Evolutionary conservation across 768 basidiomycete species (phyloP).

Genomic region (Pleurotus salmoneostramineus): DNA sequence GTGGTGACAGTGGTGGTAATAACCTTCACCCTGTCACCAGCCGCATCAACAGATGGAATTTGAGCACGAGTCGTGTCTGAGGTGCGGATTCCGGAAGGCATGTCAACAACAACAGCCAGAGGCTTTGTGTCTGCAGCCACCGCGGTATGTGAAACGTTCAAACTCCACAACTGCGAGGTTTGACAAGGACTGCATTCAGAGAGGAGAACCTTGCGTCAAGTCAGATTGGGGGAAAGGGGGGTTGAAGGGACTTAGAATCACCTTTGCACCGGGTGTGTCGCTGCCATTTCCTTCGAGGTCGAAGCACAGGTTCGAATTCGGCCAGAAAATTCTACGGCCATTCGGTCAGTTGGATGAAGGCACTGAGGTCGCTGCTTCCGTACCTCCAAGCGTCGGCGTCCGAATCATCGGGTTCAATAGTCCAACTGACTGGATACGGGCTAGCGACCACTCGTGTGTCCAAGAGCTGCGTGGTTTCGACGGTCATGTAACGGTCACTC

Average conservation of each 20-base stretch:
- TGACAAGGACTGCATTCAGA: neutral
- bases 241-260: neutral
- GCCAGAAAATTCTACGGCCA: neutral
- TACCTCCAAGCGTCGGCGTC: neutral
- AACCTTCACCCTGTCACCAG: neutral
- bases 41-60: neutral
- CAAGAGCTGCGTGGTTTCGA: neutral
- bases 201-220: neutral
- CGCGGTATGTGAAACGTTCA: neutral
- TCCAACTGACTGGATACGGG: neutral
- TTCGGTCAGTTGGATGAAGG: neutral
- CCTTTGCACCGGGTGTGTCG: neutral
- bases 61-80: no score
- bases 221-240: neutral
- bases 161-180: neutral
- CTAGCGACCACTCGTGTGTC: neutral
- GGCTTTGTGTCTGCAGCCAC: no score
- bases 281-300: constrained; percentile 1
- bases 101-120: no score
- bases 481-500: neutral
- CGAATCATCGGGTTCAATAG: neutral
- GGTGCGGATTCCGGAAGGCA: neutral
- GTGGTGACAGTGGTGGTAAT: neutral
- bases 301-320: neutral
- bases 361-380: neutral